phyloP scores from a whole-genome alignment of 352 stramenopile genomes.

The Phytophthora europaea region DNA sequence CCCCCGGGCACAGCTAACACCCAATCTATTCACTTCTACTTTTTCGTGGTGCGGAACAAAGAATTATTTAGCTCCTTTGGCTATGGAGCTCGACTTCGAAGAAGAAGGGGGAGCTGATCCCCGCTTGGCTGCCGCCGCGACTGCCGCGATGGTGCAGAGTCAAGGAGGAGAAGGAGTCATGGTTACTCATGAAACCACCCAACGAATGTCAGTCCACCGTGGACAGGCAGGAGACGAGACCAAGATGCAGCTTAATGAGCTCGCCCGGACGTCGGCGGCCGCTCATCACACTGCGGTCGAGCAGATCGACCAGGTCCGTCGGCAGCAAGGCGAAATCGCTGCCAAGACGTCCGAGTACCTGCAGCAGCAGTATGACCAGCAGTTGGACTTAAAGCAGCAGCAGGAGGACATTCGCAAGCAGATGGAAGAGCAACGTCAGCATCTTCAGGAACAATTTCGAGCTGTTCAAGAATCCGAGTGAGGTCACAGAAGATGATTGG shows the following conservation, averaged over 20 bases:
- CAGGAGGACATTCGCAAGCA: constrained; percentile 1
- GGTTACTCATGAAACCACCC: background rate
- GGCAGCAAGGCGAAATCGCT: constrained; percentile 6
- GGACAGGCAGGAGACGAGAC: background rate
- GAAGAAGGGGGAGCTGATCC: background rate
- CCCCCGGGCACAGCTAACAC: background rate
- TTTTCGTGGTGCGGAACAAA: constrained; percentile 2
- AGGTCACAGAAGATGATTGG: constrained; percentile 15
- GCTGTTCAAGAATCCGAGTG: constrained; percentile 8
- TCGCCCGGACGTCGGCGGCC: background rate
- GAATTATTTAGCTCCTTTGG: constrained; percentile 1
- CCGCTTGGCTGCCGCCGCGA: background rate
- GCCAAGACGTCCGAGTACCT: constrained; percentile 13
- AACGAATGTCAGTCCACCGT: background rate
- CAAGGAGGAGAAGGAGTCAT: background rate
- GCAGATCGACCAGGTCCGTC: background rate
- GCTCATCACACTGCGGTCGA: background rate
- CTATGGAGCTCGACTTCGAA: constrained; percentile 1
- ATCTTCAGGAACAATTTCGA: constrained; percentile 3
- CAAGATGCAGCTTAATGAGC: background rate
- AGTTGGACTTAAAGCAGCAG: constrained; percentile 5
- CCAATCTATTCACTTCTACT: background rate
- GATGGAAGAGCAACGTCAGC: constrained; percentile 1
- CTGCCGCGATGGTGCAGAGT: background rate
- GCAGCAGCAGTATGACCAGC: constrained; percentile 10